Base-by-base conservation (phyloP, 768 basidiomycete genomes). In the Russula sp. region DNA sequence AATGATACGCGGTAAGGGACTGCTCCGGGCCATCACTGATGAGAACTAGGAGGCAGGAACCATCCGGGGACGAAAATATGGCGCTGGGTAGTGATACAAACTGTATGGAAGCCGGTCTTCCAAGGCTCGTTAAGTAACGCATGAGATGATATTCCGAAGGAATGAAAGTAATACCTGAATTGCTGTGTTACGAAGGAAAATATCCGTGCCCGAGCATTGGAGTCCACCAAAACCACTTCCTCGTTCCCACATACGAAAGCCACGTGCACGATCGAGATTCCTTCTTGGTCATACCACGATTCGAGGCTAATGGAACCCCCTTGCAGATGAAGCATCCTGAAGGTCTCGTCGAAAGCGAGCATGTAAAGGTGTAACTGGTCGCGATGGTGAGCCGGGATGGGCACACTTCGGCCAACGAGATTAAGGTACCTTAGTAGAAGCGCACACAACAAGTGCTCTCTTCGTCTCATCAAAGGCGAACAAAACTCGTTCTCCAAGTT, bases 111-210 rank as follows among this genome's bases (percentile, higher is more conserved):
- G 82, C 78, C 10, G 81, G 79, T 31, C 83, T 84, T 20, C 20
- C 9, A n/a, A 6, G 6, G 16, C 6, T 27, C 48, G 14, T 31
- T 27, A 27, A 27, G 27, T 27, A 27, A 27, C 27, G 27, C 27
- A 27, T 3, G 27, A 27, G 2, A 27, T 27, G 27, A 27, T 27
- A 27, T 27, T 27, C 1, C 27, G 6, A 27, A 27, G 27, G 32
- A 1, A 9, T 1, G 2, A 20, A 13, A 5, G 1, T 10, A 65
- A 75, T 31, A 27, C 84, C 84, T 71, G 59, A 83, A 82, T 50
- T 83, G 80, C 61, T 79, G 75, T 0, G 82, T 80, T 1, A 81
- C 70, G 50, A 84, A 66, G 1, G 84, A 86, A 63, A 78, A 85
- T 6, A 86, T 75, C 8, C 84, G 73, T 3, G 75, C 78, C 8